Conservation (phyloP, 805 yeast genomes). For the Ogataea trehalophila region DNA sequence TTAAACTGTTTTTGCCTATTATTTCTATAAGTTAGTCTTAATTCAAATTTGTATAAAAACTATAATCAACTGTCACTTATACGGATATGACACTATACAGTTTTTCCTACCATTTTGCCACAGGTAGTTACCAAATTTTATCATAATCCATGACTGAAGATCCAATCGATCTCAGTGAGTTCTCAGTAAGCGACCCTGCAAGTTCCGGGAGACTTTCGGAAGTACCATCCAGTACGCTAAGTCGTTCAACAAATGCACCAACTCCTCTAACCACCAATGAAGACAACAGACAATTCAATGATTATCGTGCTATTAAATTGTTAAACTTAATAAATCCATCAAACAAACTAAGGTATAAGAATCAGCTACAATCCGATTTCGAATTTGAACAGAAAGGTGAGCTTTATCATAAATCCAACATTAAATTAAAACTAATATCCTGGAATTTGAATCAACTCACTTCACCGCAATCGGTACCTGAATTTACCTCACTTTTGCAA, state of each 20-base stretch:
- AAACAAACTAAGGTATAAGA: constrained; percentile 19
- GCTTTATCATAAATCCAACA: neutral
- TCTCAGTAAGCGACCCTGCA: too few relatives aligned
- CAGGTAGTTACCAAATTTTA: too few relatives aligned
- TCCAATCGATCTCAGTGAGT: too few relatives aligned
- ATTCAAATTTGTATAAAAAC: too few relatives aligned
- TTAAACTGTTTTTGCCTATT: too few relatives aligned
- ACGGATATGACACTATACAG: too few relatives aligned
- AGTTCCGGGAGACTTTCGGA: too few relatives aligned
- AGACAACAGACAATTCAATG: neutral
- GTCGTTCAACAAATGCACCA: neutral
- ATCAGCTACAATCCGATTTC: constrained; percentile 17
- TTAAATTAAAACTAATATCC: constrained; percentile 28
- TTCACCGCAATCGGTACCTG: constrained; percentile 5
- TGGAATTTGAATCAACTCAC: constrained; percentile 35
- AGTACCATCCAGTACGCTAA: too few relatives aligned
- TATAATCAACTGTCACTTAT: too few relatives aligned
- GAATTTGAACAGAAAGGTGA: constrained; percentile 7
- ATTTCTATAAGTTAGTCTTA: too few relatives aligned
- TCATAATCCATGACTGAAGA: too few relatives aligned
- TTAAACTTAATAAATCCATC: constrained; percentile 24
- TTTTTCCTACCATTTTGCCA: too few relatives aligned
- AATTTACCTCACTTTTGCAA: constrained; percentile 14
- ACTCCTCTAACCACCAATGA: neutral
- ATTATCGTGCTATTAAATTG: constrained; percentile 10